Percentiles rank a stretch among this genome's conserved stretches.
These are phyloP conservation scores for Pisolithus thermaeus DNA, from an alignment of 1,284 basidiomycete species.

Conservation along the genomic window DNA sequence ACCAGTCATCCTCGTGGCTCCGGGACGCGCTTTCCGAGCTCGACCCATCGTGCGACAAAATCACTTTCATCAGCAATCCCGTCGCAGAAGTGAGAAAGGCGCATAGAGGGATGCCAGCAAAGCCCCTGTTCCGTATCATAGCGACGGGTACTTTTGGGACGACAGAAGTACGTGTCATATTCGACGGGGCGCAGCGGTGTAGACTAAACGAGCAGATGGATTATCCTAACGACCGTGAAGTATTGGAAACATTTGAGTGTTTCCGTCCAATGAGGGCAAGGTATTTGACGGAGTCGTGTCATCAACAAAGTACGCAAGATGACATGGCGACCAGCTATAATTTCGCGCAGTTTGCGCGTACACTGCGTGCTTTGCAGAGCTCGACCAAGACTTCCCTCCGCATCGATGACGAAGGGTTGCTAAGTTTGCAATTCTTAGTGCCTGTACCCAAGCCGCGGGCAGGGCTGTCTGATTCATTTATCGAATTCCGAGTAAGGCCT, in stretches of 20 bases:
- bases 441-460: conserved; percentile 51
- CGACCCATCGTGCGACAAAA: conserved; percentile 76
- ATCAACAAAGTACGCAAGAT: not conserved
- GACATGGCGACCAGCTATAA: conserved; percentile 60
- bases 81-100: conserved; percentile 30
- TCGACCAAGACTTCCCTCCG: conserved; percentile 84
- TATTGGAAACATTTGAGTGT: conserved; percentile 86
- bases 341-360: conserved; percentile 64
- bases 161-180: conserved; percentile 55
- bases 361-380: conserved; percentile 67
- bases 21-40: conserved; percentile 88
- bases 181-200: not conserved
- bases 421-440: conserved; percentile 86
- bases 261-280: conserved; percentile 62
- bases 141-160: conserved; percentile 77
- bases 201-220: conserved; percentile 63
- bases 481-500: conserved; percentile 74
- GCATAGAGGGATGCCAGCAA: conserved; percentile 26
- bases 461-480: conserved; percentile 55
- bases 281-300: conserved; percentile 32
- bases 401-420: conserved; percentile 73
- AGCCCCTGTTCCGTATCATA: conserved; percentile 69
- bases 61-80: conserved; percentile 79
- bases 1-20: conserved; percentile 70
- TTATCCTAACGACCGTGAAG: conserved; percentile 85